Evolutionary conservation across 2,329 filamentous ascomycete species (phyloP).

Genomic region (Rutstroemia sp.): DNA sequence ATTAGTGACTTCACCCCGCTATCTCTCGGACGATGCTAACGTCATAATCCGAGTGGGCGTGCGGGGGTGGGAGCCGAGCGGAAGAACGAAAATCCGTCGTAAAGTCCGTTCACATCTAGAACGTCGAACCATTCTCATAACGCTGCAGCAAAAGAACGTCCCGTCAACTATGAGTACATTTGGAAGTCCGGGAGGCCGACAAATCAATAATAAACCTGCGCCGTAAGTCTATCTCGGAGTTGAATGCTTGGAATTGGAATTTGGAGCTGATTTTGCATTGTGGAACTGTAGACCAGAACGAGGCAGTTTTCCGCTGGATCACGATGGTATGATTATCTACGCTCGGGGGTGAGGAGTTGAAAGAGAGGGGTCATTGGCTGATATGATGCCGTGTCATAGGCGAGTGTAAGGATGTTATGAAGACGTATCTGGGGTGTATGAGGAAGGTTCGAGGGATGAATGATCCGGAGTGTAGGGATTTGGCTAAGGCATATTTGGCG

Average conservation of each 20-base stretch:
- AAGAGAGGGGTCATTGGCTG: not conserved
- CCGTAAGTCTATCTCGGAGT: constrained; percentile 44
- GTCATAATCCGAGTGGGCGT: not conserved
- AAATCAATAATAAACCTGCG: constrained; percentile 57
- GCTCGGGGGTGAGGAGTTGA: not conserved
- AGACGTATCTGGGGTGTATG: constrained; percentile 77
- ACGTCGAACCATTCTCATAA: not conserved
- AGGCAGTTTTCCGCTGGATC: constrained; percentile 93
- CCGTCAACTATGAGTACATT: constrained; percentile 49
- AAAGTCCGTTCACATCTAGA: not conserved
- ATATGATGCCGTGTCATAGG: constrained; percentile 40
- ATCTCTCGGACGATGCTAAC: not conserved
- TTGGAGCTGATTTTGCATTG: not conserved
- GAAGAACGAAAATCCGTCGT: constrained; percentile 3
- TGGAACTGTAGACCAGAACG: constrained; percentile 64
- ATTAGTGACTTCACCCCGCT: not conserved
- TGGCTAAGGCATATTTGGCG: constrained; percentile 82
- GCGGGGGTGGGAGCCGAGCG: not conserved
- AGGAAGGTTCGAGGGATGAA: constrained; percentile 79
- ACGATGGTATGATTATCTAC: constrained; percentile 55
- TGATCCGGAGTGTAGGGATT: constrained; percentile 71
- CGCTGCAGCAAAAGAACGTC: not conserved
- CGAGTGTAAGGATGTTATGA: constrained; percentile 90
- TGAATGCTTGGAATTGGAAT: not conserved
- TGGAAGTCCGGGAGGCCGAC: constrained; percentile 61